Base-by-base conservation (phyloP, 345 rosid genomes). In the Streptanthus diversifolius region DNA sequence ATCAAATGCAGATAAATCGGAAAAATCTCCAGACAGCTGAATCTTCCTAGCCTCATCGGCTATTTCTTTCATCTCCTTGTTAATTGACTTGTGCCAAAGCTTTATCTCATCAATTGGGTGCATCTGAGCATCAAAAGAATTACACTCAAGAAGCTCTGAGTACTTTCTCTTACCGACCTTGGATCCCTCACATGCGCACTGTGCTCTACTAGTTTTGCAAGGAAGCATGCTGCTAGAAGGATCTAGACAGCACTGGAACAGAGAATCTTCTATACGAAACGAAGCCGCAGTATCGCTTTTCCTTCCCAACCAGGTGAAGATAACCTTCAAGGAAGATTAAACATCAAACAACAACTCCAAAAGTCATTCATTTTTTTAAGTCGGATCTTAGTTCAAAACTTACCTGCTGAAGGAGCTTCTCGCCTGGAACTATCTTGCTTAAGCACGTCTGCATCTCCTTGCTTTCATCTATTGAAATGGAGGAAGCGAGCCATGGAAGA, bases 41-140 rank as follows among this genome's bases (percentile, higher is more conserved):
- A 93, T 89, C 70, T 70, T 93, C 80, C 93, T 86, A 56, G 97
- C 95, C 71, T 80, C 92, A 52, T 88, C 89, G 47, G 95, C 93
- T 58, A 93, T 85, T 68, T 88, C 96, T 80, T 79, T 80, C 82
- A 93, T 71, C 74, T 93, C 98, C 64, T 78, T 82, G 77, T 81
- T 88, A 39, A 90, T 88, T 55, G 96, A 91, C 80, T 83, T 86
- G 79, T 93, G 98, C 98, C 98, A 93, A 54, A 87, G 85, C 75
- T 88, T 76, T 77, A 90, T 92, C 82, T 92, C 98, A 77, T 90
- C 85, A 61, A 90, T 80, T 51, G 98, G 97, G 73, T 82, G 83
- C 17, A 68, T 77, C 68, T 63, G 76, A 24, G 74, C 66, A 81
- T 77, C 78, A 2, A 77, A 63, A 40, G 78, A 48, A 68, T 74